Evolutionary conservation across 805 yeast genomes (phyloP).

Genomic region (Metschnikowia continentalis): DNA sequence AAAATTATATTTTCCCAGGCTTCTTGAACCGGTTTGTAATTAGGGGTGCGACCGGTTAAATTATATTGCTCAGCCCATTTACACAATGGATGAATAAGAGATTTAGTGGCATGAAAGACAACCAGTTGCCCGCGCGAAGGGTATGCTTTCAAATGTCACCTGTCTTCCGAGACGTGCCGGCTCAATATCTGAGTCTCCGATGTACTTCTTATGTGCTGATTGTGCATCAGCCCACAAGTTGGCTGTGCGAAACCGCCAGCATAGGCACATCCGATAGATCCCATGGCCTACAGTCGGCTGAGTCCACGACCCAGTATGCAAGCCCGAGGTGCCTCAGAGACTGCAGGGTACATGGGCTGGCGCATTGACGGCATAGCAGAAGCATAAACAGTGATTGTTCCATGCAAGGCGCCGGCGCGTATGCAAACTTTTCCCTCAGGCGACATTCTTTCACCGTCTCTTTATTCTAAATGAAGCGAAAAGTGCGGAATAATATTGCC

Average conservation of each 20-base stretch:
- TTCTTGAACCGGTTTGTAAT: too few relatives aligned
- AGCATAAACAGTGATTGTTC: neutral
- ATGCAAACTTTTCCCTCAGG: neutral
- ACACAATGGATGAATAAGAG: too few relatives aligned
- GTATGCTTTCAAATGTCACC: too few relatives aligned
- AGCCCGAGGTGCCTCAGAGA: neutral
- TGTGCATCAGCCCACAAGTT: neutral
- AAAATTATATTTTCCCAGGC: too few relatives aligned
- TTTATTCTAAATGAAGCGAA: neutral
- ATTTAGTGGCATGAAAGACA: too few relatives aligned
- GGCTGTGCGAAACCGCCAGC: neutral
- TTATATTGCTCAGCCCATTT: too few relatives aligned
- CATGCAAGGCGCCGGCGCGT: neutral
- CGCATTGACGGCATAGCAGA: neutral
- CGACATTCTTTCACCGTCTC: neutral
- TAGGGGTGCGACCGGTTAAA: too few relatives aligned
- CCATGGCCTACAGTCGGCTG: neutral
- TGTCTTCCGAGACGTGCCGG: too few relatives aligned
- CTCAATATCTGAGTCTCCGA: neutral
- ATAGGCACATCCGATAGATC: neutral
- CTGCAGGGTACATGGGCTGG: neutral
- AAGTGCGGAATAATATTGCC: neutral
- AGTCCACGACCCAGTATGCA: neutral
- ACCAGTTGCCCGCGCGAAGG: too few relatives aligned
- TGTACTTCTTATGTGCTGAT: neutral